Conservation (phyloP, 2,329 filamentous ascomycete genomes). For the Xylariaceae sp. region DNA sequence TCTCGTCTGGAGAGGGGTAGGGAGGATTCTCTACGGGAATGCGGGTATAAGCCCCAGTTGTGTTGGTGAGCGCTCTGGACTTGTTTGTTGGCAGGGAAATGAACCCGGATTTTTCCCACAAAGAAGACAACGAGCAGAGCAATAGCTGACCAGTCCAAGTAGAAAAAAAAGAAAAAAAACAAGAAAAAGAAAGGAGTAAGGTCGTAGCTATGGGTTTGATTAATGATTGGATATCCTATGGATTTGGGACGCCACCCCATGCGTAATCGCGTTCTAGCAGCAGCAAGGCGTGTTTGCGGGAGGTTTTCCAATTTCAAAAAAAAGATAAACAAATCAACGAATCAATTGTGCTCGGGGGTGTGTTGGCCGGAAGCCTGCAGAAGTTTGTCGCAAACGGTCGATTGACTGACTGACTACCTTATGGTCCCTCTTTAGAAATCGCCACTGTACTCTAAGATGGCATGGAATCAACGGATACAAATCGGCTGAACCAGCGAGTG, state of each 20-base stretch:
- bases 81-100: not conserved
- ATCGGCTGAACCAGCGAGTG: too few species aligned
- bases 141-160: too few species aligned
- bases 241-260: conserved; percentile 2
- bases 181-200: too few species aligned
- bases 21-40: not conserved
- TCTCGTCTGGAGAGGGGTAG: not conserved
- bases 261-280: conserved; percentile 3
- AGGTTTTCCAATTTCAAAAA: too few species aligned
- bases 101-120: not conserved
- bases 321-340: conserved; percentile 13
- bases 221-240: not conserved
- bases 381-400: not conserved
- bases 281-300: conserved; percentile 7
- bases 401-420: not conserved
- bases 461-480: too few species aligned
- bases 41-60: not conserved
- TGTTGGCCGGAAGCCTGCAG: conserved; percentile 18
- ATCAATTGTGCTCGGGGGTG: conserved; percentile 17
- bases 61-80: not conserved
- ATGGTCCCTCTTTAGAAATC: too few species aligned
- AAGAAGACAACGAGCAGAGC: not conserved
- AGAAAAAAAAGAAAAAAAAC: too few species aligned
- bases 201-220: too few species aligned
- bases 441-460: too few species aligned